phyloP scores from a whole-genome alignment of 768 basidiomycete genomes.

The Hydnomerulius pinastri region DNA sequence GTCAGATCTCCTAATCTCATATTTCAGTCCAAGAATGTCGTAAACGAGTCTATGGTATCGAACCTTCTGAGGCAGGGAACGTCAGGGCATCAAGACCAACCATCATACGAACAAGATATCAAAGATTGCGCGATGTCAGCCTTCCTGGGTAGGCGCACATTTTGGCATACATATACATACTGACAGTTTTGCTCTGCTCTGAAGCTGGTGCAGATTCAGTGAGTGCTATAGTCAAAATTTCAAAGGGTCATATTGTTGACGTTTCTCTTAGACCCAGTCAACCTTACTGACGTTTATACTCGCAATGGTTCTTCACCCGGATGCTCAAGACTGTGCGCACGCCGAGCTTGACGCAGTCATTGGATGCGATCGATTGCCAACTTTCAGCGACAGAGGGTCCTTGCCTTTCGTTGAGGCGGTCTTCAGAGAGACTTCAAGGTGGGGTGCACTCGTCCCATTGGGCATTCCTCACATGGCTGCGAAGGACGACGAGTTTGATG shows the following conservation, averaged over 20 bases:
- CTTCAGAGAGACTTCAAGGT: conserved; percentile 22
- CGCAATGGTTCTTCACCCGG: conserved; percentile 22
- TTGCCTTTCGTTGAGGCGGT: conserved; percentile 25
- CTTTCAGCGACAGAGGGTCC: conserved; percentile 15
- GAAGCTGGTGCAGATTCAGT: conserved; percentile 19
- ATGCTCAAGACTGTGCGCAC: conserved; percentile 23
- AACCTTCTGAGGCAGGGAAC: conserved; percentile 13
- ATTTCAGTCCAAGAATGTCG: conserved; percentile 19
- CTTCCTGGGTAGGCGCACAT: conserved; percentile 20
- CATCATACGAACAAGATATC: conserved; percentile 17
- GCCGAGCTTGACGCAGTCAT: conserved; percentile 18
- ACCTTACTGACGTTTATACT: conserved; percentile 16
- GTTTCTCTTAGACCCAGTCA: conserved; percentile 14
- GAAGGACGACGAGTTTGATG: conserved; percentile 42
- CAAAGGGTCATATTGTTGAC: not conserved
- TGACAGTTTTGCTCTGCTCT: not conserved
- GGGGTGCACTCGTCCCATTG: conserved; percentile 23
- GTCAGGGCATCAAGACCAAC: not conserved
- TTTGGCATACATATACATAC: not conserved
- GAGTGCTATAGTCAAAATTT: not conserved
- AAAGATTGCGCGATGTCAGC: conserved; percentile 17
- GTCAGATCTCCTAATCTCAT: not conserved
- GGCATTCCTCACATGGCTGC: conserved; percentile 32
- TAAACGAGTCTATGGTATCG: conserved; percentile 24
- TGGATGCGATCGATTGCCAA: conserved; percentile 17